Percentiles rank a stretch among this genome's conserved stretches.
Conservation (phyloP, 2,329 filamentous ascomycete genomes). For the Samsoniella hepiali region DNA sequence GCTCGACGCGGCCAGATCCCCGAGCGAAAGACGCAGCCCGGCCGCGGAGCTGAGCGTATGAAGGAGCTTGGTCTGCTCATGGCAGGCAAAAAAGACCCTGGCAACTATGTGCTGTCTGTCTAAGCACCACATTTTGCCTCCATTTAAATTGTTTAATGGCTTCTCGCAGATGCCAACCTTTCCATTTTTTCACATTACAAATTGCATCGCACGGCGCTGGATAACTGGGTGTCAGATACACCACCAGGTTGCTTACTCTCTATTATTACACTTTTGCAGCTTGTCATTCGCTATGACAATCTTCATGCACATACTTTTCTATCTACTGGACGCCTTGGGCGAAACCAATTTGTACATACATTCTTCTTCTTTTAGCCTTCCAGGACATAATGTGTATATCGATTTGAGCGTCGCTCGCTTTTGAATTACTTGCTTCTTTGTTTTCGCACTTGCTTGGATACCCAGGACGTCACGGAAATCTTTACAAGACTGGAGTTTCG, state of each 20-base stretch:
- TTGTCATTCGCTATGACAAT: slow-evolving; percentile 8
- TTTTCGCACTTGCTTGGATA: slow-evolving; percentile 32
- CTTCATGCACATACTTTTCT: slow-evolving; percentile 25
- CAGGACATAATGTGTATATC: slow-evolving; percentile 3
- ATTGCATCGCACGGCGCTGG: slow-evolving; percentile 15
- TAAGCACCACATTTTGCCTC: slow-evolving; percentile 35
- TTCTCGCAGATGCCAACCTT: neutral
- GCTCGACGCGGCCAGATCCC: slow-evolving; percentile 64
- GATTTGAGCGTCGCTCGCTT: neutral
- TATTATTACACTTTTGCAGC: slow-evolving; percentile 11
- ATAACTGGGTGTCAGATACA: slow-evolving; percentile 10
- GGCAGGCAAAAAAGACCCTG: slow-evolving; percentile 72
- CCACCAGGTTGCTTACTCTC: slow-evolving; percentile 8
- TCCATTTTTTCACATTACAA: neutral
- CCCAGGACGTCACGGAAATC: slow-evolving; percentile 30
- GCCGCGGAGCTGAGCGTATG: slow-evolving; percentile 91
- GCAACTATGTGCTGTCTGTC: slow-evolving; percentile 75
- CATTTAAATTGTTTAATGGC: slow-evolving; percentile 4
- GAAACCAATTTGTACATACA: slow-evolving; percentile 14
- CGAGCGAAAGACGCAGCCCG: slow-evolving; percentile 68
- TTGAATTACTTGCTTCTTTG: slow-evolving; percentile 19
- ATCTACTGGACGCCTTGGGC: neutral
- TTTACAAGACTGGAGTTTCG: slow-evolving; percentile 19
- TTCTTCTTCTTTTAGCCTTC: slow-evolving; percentile 1
- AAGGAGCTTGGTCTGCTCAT: slow-evolving; percentile 74